Conservation (phyloP, 305 asterid species). For the Euphrasia arctica region DNA sequence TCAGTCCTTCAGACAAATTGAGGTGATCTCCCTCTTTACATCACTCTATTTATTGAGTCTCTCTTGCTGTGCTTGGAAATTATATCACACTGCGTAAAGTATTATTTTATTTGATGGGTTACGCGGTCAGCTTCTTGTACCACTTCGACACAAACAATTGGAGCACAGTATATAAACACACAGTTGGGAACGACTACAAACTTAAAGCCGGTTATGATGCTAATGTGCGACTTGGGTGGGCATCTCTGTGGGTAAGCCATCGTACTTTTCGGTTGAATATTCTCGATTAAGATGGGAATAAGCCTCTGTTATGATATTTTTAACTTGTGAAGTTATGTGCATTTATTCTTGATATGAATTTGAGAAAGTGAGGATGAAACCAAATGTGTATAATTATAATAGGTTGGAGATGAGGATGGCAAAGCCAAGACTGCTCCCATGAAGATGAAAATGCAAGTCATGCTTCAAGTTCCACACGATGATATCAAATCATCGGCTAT, state of each 20-base stretch:
- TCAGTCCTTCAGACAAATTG: slow-evolving; percentile 74
- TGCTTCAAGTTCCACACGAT: slow-evolving; percentile 98
- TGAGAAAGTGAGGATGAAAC: slow-evolving; percentile 44
- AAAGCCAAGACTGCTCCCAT: slow-evolving; percentile 72
- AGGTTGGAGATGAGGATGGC: slow-evolving; percentile 84
- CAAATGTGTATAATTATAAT: slow-evolving; percentile 8
- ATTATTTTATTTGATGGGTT: neutral
- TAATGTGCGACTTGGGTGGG: slow-evolving; percentile 76
- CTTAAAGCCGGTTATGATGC: slow-evolving; percentile 85
- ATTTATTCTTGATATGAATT: neutral
- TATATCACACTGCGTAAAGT: neutral
- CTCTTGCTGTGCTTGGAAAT: neutral
- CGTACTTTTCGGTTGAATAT: slow-evolving; percentile 1
- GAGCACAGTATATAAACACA: slow-evolving; percentile 72
- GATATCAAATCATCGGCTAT: slow-evolving; percentile 63
- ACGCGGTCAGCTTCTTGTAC: slow-evolving; percentile 60
- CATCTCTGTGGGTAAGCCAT: slow-evolving; percentile 69
- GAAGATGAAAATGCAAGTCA: slow-evolving; percentile 90
- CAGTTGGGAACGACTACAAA: slow-evolving; percentile 62
- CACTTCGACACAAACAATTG: slow-evolving; percentile 59
- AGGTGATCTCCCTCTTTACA: slow-evolving; percentile 36
- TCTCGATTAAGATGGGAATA: neutral
- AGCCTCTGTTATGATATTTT: neutral
- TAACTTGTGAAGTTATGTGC: neutral
- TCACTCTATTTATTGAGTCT: neutral